Evolutionary conservation across 352 stramenopile genomes (phyloP), one percentile per base, ranked within the genome.

Genomic region (Globisporangium camurandrum): DNA sequence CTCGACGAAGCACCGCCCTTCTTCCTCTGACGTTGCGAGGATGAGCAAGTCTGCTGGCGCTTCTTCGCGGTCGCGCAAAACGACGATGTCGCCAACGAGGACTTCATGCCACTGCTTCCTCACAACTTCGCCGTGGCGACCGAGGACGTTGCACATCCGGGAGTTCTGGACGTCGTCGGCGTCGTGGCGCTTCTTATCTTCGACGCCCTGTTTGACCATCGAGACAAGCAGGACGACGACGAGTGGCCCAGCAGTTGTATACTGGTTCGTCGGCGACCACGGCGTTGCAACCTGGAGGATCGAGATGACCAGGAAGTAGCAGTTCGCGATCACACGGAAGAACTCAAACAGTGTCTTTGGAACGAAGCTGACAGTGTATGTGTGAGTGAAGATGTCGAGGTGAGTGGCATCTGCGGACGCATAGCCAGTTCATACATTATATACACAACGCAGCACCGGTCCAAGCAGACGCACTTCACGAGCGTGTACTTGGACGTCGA

Each of bases 221-320:
- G 95, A 84, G 46, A 97, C 88, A 5, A 72, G 79, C 43, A 97
- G 84, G 44, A 97, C 88, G 53, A 96, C 93, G 57, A 93, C 64
- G 16, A 97, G 64, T 49, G 84, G 73, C 1, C 77, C 75, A 16
- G 74, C 73, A n/a, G n/a, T n/a, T n/a, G n/a, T n/a, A n/a, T n/a
- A n/a, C n/a, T n/a, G n/a, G 61, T 87, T 87, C n/a, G 77, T 87
- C 12, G 81, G 81, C 46, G 83, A 68, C 23, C 80, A 77, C 56
- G 88, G 87, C 49, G 80, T 89, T 67, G 89, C 89, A 30, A 67
- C 82, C 63, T 97, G 87, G 45, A 97, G 61, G 46, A 91, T 79
- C 46, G 78, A 93, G 48, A 97, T 83, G 63, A 96, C 72, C 38
- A 97, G 72, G 53, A 97, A 97, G 63, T 96, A 97, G 42, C 96